These are phyloP conservation scores for Fusarium metavorans DNA, from an alignment of 2,329 filamentous ascomycete species.

Conservation along the genomic window DNA sequence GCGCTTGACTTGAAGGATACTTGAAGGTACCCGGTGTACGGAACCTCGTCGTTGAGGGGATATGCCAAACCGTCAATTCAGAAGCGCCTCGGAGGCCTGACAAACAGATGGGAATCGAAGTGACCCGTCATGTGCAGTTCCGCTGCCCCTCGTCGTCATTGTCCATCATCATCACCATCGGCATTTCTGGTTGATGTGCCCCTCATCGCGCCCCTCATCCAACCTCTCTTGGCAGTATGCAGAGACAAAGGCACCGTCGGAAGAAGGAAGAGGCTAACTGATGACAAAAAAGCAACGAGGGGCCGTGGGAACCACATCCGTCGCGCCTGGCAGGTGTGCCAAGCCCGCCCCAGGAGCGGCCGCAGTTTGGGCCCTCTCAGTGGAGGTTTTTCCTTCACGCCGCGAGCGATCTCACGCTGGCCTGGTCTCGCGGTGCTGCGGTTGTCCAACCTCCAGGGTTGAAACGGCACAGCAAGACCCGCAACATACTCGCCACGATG, in stretches of 20 bases:
- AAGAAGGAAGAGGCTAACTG: conserved; percentile 7
- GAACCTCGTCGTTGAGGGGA: background rate
- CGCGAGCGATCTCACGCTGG: conserved; percentile 5
- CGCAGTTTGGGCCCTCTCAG: conserved; percentile 16
- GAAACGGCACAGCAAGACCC: conserved; percentile 2
- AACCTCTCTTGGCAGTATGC: conserved; percentile 12
- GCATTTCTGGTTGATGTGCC: conserved; percentile 13
- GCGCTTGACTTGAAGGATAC: background rate
- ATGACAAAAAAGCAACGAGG: conserved; percentile 17
- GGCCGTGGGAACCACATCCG: conserved; percentile 8
- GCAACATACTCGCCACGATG: conserved; percentile 10
- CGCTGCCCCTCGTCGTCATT: conserved; percentile 27
- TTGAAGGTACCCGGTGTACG: background rate
- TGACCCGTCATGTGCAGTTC: background rate
- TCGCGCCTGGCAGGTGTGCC: background rate
- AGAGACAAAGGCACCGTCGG: conserved; percentile 6
- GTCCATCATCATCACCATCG: conserved; percentile 32
- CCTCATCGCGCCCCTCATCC: conserved; percentile 11
- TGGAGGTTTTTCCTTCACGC: conserved; percentile 10
- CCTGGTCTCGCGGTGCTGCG: background rate
- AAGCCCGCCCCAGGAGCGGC: conserved; percentile 5
- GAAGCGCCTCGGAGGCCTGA: background rate
- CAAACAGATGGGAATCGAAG: conserved; percentile 6
- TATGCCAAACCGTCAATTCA: background rate
- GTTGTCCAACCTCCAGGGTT: background rate